Evolutionary conservation across 495 filamentous ascomycete genomes (phyloP), one percentile per base, ranked within the genome.

Genomic region (Xylaria telfairii): DNA sequence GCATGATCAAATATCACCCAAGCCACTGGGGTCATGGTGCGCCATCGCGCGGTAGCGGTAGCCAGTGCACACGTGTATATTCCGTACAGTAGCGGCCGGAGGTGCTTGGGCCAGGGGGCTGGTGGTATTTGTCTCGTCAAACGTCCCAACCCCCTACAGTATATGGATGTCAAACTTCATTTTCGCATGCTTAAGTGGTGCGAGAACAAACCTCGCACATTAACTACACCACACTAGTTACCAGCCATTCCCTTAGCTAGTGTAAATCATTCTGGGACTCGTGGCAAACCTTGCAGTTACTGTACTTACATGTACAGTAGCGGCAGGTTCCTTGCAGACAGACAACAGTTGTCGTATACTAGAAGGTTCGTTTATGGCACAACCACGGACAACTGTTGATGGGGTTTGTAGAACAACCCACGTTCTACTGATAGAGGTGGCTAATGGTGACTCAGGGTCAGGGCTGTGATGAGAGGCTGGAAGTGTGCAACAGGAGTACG

Each of bases 1-100:
- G 51, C 49, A 57, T 46, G 32, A 67, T 67, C 51, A 59, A 54
- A 67, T 60, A 62, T 42, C n/a, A 44, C 19, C 59, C 59, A 62
- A 17, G 59, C 21, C 28, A 62, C 37, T 41, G 24, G 46, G 61
- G 41, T 64, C 15, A 8, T 47, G 7, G 26, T 34, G 56, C 28
- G 9, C 30, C 54, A 59, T 37, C 8, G 32, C 21, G 56, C 19
- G n/a, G n/a, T 5, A 34, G n/a, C 24, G 13, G 46, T 54, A 54
- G 47, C 17, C 47, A 53, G 64, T 66, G 64, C 46, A 41, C 28
- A 15, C 15, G 13, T 4, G 17, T 1, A 15, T 30, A 37, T 49
- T 34, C 1, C 12, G 26, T 42, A 64, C 60, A 64, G 60, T 64
- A 28, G 8, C n/a, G 42, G 12, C 60, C 42, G 47, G 34, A 44